A percentile compares a stretch with the other conserved stretches of the same genome.
These are phyloP conservation scores for Acanthamoeba castellanii DNA, from an alignment of 208 protist species.

Conservation along the genomic window DNA sequence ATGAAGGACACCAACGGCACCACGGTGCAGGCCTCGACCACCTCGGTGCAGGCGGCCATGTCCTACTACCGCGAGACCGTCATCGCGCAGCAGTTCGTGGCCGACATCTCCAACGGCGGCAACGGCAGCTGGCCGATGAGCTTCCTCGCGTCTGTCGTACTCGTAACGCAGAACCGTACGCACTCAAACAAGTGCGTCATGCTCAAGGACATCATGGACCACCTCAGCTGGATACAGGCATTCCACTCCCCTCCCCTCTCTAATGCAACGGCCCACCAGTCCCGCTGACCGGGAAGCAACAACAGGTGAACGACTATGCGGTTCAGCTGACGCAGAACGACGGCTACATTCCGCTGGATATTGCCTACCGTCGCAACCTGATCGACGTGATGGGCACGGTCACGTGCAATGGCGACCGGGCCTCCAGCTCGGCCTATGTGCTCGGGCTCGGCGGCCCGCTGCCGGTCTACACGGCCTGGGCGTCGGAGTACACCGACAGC, in stretches of 20 bases:
- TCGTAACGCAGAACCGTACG: neutral
- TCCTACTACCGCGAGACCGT: neutral
- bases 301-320: constrained; percentile 36
- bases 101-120: constrained; percentile 5
- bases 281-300: neutral
- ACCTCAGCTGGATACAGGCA: constrained; percentile 9
- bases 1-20: neutral
- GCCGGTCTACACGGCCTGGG: constrained; percentile 3
- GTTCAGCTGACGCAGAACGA: neutral
- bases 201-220: neutral
- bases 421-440: neutral
- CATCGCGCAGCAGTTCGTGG: neutral
- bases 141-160: neutral
- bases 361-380: neutral
- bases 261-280: neutral
- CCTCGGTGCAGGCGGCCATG: constrained; percentile 4
- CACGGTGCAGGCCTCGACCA: neutral
- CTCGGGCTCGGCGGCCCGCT: neutral
- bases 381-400: constrained; percentile 17
- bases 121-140: constrained; percentile 13
- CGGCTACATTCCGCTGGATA: neutral
- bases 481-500: neutral
- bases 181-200: neutral
- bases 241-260: neutral
- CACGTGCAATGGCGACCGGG: neutral